A percentile compares a stretch with the other conserved stretches of the same genome.
These are phyloP conservation scores for Mycena indigotica DNA, from an alignment of 768 basidiomycete species.

Conservation along the genomic window DNA sequence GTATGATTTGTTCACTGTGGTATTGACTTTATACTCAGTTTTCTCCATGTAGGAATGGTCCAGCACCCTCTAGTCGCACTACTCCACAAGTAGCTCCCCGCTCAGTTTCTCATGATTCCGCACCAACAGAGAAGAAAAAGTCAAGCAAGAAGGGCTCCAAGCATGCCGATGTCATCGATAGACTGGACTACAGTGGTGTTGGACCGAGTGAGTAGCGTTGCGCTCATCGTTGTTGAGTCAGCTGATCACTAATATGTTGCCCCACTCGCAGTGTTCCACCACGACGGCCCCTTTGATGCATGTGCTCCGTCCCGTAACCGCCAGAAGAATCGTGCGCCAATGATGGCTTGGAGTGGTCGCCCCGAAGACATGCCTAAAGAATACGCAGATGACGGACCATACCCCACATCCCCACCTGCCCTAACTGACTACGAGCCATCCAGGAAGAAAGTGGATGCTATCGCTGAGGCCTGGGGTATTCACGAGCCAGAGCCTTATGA, in stretches of 20 bases:
- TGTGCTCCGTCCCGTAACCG: constrained; percentile 89
- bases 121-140: constrained; percentile 41
- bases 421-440: constrained; percentile 61
- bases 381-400: constrained; percentile 44
- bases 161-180: constrained; percentile 89
- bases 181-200: constrained; percentile 82
- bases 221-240: constrained; percentile 11
- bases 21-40: constrained; percentile 8
- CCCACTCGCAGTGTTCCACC: constrained; percentile 73
- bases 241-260: constrained; percentile 21
- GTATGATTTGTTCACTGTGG: constrained; percentile 40
- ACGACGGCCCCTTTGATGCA: constrained; percentile 91
- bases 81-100: constrained; percentile 41
- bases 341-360: constrained; percentile 69
- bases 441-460: constrained; percentile 82
- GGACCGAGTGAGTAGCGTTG: constrained; percentile 67
- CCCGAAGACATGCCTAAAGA: constrained; percentile 45
- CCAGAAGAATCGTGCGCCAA: constrained; percentile 76
- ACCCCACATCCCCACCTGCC: constrained; percentile 49
- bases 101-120: constrained; percentile 52
- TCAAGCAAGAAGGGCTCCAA: constrained; percentile 67
- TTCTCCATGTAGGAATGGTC: constrained; percentile 16
- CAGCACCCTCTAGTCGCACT: constrained; percentile 24
- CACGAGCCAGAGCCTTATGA: constrained; percentile 91
- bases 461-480: constrained; percentile 92